Conservation (phyloP, 169 alveolate species). For the Plasmodium malariae region DNA sequence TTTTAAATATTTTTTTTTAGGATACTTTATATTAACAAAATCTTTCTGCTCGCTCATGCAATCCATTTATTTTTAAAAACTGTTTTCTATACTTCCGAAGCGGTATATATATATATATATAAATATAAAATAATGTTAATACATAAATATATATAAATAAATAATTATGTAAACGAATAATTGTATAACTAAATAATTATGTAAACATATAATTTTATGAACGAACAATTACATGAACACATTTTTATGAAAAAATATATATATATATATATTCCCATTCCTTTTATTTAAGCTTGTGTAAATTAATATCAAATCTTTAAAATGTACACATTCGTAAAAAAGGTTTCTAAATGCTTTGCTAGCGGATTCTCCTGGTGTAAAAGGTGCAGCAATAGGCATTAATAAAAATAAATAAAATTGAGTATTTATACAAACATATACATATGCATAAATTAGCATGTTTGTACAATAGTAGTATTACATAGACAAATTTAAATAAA, state of each 20-base stretch:
- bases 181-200: no score
- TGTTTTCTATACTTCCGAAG: not conserved
- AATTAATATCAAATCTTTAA: not conserved
- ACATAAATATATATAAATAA: no score
- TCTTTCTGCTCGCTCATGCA: not conserved
- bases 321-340: constrained; percentile 30
- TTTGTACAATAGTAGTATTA: no score
- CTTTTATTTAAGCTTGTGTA: not conserved
- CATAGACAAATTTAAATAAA: not conserved
- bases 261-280: not conserved
- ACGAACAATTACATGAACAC: not conserved
- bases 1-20: not conserved
- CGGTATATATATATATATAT: no score
- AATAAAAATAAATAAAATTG: not conserved
- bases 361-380: constrained; percentile 55
- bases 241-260: not conserved
- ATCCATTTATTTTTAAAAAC: not conserved
- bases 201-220: not conserved
- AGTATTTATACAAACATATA: not conserved
- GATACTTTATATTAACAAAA: not conserved
- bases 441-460: constrained; percentile 1
- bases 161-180: no score
- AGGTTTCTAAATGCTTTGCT: constrained; percentile 19
- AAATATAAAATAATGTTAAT: no score
- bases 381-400: constrained; percentile 4